Conservation (phyloP, 1,284 basidiomycete species). For the Leccinum ponderosum region DNA sequence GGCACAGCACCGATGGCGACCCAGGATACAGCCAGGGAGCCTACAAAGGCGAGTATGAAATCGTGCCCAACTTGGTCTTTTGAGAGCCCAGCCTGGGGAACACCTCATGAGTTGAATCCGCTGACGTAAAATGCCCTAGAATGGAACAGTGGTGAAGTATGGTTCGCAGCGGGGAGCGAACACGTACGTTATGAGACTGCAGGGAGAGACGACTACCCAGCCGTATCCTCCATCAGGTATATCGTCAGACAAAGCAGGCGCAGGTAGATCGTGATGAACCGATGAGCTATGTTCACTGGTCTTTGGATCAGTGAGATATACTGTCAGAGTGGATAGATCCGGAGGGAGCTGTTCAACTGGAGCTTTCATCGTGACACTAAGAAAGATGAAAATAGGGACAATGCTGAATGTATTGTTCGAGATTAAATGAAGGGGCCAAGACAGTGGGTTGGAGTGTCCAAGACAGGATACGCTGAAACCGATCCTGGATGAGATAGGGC, state of each 20-base stretch:
- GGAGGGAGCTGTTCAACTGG: background rate
- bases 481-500: background rate
- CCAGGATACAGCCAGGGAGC: constrained; percentile 31
- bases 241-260: constrained; percentile 1
- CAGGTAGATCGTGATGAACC: background rate
- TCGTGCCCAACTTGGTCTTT: constrained; percentile 22
- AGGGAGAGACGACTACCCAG: constrained; percentile 22
- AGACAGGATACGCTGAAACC: constrained; percentile 7
- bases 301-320: background rate
- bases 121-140: constrained; percentile 26
- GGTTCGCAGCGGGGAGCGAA: background rate
- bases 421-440: background rate
- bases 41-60: constrained; percentile 34
- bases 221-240: constrained; percentile 26
- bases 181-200: constrained; percentile 24
- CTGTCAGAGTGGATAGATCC: background rate
- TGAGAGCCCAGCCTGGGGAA: constrained; percentile 30
- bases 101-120: constrained; percentile 31
- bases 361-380: background rate
- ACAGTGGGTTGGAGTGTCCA: background rate
- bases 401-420: background rate
- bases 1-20: constrained; percentile 31
- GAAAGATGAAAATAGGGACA: background rate
- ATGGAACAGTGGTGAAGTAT: background rate
- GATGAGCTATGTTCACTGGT: background rate